Evolutionary conservation across 805 yeast species (phyloP).

Genomic region (Sungouiozyma intestinalis): DNA sequence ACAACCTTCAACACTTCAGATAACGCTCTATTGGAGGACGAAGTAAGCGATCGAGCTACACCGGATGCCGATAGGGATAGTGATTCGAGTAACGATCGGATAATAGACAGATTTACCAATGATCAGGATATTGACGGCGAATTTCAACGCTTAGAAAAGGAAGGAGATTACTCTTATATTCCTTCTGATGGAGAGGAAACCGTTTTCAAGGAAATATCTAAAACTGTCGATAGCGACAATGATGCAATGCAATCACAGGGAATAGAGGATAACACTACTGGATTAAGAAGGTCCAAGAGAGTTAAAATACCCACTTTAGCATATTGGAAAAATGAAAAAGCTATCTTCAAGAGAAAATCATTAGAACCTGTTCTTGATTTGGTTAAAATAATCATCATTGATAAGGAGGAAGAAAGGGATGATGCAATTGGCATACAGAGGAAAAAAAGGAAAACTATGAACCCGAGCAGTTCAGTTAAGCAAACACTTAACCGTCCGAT

Average conservation of each 20-base stretch:
- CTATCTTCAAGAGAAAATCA: constrained; percentile 42
- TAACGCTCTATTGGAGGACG: constrained; percentile 24
- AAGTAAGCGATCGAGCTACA: constrained; percentile 16
- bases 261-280: background rate
- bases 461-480: constrained; percentile 9
- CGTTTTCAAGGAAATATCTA: constrained; percentile 1
- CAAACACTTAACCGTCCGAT: background rate
- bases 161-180: constrained; percentile 4
- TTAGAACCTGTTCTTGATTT: constrained; percentile 43
- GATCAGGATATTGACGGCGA: constrained; percentile 6
- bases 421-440: constrained; percentile 18
- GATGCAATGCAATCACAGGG: constrained; percentile 3
- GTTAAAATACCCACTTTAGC: constrained; percentile 63
- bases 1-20: constrained; percentile 27
- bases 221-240: constrained; percentile 5
- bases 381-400: constrained; percentile 43
- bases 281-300: constrained; percentile 52
- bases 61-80: constrained; percentile 12
- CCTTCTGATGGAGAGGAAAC: constrained; percentile 8
- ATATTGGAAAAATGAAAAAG: constrained; percentile 75
- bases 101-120: constrained; percentile 12
- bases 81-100: constrained; percentile 29
- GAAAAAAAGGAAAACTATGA: constrained; percentile 6
- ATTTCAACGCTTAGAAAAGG: background rate
- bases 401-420: constrained; percentile 16